Conservation (phyloP, 306 rosid species). For the Rosa chinensis region DNA sequence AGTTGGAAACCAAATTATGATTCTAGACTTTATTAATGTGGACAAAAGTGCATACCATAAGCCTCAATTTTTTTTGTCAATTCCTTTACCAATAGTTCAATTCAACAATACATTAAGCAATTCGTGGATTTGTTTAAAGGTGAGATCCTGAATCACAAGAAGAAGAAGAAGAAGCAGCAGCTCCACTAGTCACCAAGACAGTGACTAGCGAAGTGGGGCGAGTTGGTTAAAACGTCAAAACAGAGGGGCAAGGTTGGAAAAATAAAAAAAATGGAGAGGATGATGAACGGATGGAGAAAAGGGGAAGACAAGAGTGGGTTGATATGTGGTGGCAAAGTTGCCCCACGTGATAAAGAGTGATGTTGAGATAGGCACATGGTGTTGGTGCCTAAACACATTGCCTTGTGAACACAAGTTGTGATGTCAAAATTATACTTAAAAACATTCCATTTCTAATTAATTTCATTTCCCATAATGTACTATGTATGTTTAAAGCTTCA, state of each 20-base stretch:
- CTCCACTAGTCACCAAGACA: neutral
- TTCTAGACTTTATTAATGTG: neutral
- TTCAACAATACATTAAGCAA: neutral
- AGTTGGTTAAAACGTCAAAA: constrained; percentile 2
- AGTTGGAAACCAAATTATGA: too few relatives aligned
- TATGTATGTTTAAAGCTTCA: neutral
- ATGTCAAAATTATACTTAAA: constrained; percentile 7
- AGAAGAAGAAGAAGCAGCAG: neutral
- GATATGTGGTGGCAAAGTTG: constrained; percentile 48
- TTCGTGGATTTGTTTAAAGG: neutral
- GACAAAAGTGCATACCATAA: neutral
- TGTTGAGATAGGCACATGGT: constrained; percentile 51
- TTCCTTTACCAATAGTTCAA: neutral
- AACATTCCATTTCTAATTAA: constrained; percentile 5
- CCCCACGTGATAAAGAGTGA: constrained; percentile 69
- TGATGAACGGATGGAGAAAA: constrained; percentile 31
- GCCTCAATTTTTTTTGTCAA: neutral
- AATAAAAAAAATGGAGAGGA: constrained; percentile 15
- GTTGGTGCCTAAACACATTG: constrained; percentile 20
- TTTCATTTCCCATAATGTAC: neutral
- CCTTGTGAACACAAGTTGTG: neutral
- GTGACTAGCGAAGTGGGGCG: neutral
- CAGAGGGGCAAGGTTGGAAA: constrained; percentile 14
- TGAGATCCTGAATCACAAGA: neutral
- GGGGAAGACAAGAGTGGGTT: constrained; percentile 42